phyloP scores from a whole-genome alignment of 164 flowering plant species.

The Piper betle region DNA sequence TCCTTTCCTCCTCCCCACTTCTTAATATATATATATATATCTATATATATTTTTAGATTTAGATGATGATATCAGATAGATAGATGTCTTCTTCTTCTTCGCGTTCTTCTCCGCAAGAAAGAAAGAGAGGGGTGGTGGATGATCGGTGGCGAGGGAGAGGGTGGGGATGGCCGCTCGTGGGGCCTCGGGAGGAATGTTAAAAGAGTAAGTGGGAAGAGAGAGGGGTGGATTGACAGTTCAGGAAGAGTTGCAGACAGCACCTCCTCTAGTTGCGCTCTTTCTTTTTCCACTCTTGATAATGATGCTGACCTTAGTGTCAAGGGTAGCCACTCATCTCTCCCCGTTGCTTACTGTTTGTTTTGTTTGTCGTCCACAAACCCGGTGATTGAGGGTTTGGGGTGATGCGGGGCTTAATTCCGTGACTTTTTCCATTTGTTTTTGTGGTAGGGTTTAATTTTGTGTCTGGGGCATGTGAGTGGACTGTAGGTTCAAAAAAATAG shows the following conservation, averaged over 20 bases:
- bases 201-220: too few species aligned
- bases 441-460: too few species aligned
- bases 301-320: conserved; percentile 8
- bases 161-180: conserved; percentile 16
- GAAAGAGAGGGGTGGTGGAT: background rate
- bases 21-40: background rate
- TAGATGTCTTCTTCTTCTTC: too few species aligned
- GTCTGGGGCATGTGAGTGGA: too few species aligned
- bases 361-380: background rate
- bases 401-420: too few species aligned
- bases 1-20: conserved; percentile 1
- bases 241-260: too few species aligned
- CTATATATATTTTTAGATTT: too few species aligned
- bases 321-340: background rate
- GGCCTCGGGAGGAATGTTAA: conserved; percentile 20
- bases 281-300: conserved; percentile 3
- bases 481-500: too few species aligned
- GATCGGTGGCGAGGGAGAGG: conserved; percentile 1
- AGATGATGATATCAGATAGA: too few species aligned
- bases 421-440: background rate
- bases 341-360: background rate
- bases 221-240: background rate
- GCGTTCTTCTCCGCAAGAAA: too few species aligned
- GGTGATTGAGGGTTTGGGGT: background rate
- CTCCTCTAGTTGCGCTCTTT: background rate